phyloP scores from a whole-genome alignment of 164 flowering plant species.

The Magnolia changhungtana region DNA sequence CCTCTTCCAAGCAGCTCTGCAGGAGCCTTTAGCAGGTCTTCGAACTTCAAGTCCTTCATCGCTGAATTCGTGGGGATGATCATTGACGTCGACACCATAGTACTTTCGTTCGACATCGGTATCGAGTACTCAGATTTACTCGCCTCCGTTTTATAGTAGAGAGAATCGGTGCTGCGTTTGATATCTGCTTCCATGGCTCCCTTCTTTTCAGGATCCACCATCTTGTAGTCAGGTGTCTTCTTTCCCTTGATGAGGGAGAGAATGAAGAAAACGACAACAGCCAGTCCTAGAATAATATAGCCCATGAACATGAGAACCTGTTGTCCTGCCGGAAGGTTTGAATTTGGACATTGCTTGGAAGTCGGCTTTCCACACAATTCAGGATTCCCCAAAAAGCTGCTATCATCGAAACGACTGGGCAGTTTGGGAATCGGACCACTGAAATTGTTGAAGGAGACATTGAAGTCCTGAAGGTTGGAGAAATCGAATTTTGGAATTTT shows the following conservation, averaged over 20 bases:
- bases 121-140: constrained; percentile 33
- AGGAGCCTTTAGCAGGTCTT: constrained; percentile 64
- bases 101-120: constrained; percentile 28
- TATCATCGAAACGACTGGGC: constrained; percentile 14
- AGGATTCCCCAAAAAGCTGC: constrained; percentile 39
- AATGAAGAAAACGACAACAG: constrained; percentile 17
- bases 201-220: constrained; percentile 16
- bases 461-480: constrained; percentile 34
- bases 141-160: constrained; percentile 24
- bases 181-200: constrained; percentile 20
- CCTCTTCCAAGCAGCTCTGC: constrained; percentile 74
- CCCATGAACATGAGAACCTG: constrained; percentile 47
- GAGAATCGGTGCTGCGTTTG: constrained; percentile 17
- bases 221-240: constrained; percentile 17
- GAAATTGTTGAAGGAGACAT: constrained; percentile 51
- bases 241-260: constrained; percentile 18
- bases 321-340: constrained; percentile 9
- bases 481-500: constrained; percentile 44
- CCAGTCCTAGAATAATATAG: constrained; percentile 31
- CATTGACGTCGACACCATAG: constrained; percentile 34
- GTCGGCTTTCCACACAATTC: constrained; percentile 44
- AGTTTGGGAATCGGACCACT: constrained; percentile 42
- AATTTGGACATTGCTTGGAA: constrained; percentile 28
- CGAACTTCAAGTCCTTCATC: constrained; percentile 47
- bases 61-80: constrained; percentile 37